These are phyloP conservation scores for Leptodermis oblonga DNA, from an alignment of 257 asterid species.

Conservation along the genomic window DNA sequence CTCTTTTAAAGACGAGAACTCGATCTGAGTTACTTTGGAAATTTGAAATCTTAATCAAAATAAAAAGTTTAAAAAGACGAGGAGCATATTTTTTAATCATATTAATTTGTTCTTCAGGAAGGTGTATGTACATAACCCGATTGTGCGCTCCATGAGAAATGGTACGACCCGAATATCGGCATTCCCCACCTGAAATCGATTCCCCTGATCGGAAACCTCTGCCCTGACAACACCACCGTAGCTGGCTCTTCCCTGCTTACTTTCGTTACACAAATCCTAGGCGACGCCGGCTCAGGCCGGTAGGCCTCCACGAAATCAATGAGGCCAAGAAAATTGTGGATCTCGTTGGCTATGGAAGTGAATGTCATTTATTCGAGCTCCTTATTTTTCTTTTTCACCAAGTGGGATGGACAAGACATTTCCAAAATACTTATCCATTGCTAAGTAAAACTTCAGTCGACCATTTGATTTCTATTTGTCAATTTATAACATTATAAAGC, in stretches of 20 bases:
- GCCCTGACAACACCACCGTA: slow-evolving; percentile 58
- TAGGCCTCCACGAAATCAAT: slow-evolving; percentile 70
- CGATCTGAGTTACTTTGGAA: too few species aligned
- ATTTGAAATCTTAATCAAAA: too few species aligned
- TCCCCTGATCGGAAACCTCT: slow-evolving; percentile 35
- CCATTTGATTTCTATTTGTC: too few species aligned
- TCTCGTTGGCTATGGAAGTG: slow-evolving; percentile 30
- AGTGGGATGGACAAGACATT: slow-evolving; percentile 62
- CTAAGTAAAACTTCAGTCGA: too few species aligned
- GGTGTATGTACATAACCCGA: slow-evolving; percentile 67
- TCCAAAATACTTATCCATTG: slow-evolving; percentile 41
- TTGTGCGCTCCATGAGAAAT: slow-evolving; percentile 67
- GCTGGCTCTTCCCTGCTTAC: slow-evolving; percentile 46
- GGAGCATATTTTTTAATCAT: slow-evolving; percentile 37
- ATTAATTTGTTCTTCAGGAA: slow-evolving; percentile 46
- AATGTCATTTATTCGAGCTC: slow-evolving; percentile 38
- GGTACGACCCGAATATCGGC: slow-evolving; percentile 54
- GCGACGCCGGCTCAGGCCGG: slow-evolving; percentile 45
- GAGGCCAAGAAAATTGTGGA: slow-evolving; percentile 66
- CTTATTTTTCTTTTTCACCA: slow-evolving; percentile 37
- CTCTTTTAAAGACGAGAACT: too few species aligned
- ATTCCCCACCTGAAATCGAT: slow-evolving; percentile 67
- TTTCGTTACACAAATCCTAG: slow-evolving; percentile 37
- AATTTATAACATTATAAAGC: too few species aligned
- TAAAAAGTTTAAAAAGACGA: slow-evolving; percentile 35